A percentile compares a stretch with the other conserved stretches of the same genome.
phyloP scores from a whole-genome alignment of 2,329 filamentous ascomycete genomes.

The Cladosporium sp. region DNA sequence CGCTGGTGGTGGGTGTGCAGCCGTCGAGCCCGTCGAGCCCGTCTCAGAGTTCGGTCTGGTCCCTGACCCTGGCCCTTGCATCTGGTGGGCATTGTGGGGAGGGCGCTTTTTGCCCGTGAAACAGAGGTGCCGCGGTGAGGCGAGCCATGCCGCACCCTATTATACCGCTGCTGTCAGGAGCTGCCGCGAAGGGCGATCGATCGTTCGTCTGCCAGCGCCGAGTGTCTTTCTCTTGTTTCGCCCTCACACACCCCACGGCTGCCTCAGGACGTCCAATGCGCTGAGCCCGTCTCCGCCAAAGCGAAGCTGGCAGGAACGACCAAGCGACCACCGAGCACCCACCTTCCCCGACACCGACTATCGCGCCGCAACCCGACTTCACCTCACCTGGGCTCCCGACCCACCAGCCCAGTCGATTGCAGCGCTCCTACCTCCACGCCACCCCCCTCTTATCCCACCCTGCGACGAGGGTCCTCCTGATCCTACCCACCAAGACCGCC shows the following conservation, averaged over 20 bases:
- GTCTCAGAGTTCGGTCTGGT: background rate
- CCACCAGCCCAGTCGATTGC: background rate
- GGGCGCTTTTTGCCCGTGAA: conserved; percentile 10
- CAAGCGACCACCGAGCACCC: background rate
- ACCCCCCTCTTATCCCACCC: no score
- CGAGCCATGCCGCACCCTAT: background rate
- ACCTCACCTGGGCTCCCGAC: background rate
- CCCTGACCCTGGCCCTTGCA: background rate
- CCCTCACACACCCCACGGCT: background rate
- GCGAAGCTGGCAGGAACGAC: background rate
- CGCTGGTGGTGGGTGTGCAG: background rate
- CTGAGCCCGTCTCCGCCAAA: background rate
- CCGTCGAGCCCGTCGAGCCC: background rate
- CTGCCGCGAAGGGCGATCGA: background rate
- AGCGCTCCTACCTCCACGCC: background rate
- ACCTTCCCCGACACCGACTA: background rate
- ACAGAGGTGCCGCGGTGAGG: conserved; percentile 4
- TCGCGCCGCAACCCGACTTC: background rate
- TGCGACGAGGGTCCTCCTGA: background rate
- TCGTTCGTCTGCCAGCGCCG: background rate
- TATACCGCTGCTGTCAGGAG: background rate
- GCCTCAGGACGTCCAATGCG: conserved; percentile 1
- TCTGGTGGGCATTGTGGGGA: conserved; percentile 1
- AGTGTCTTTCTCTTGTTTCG: background rate
- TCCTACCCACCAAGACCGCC: background rate